Conservation (phyloP, 345 rosid species). For the Xanthoceras sorbifolium region DNA sequence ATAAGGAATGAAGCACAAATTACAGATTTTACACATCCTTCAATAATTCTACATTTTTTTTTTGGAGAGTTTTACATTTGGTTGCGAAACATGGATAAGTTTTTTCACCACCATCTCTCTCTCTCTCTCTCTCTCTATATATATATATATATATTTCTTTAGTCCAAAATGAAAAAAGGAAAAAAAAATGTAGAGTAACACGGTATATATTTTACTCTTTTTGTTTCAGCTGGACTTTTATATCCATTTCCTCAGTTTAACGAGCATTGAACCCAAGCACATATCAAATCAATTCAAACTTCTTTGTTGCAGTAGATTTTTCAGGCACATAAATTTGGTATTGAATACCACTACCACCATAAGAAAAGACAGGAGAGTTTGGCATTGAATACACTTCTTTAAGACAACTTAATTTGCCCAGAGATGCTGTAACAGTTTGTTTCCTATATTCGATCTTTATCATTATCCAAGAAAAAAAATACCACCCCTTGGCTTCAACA, state of each 20-base stretch:
- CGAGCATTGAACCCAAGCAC: no score
- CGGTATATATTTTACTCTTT: background rate
- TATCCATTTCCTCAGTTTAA: background rate
- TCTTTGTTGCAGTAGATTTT: slow-evolving; percentile 10
- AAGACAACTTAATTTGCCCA: background rate
- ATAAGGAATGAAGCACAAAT: slow-evolving; percentile 1
- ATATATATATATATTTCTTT: background rate
- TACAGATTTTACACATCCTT: slow-evolving; percentile 13
- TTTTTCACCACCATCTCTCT: background rate
- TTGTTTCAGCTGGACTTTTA: background rate
- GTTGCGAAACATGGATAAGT: background rate
- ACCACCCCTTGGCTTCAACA: background rate
- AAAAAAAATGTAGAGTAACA: no score
- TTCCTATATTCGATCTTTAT: background rate
- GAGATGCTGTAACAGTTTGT: background rate
- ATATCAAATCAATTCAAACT: background rate
- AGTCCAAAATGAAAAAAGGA: no score
- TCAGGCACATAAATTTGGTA: slow-evolving; percentile 18
- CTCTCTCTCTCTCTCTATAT: background rate
- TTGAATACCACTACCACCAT: slow-evolving; percentile 6
- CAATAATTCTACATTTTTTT: slow-evolving; percentile 16
- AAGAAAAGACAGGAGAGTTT: slow-evolving; percentile 1
- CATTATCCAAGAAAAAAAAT: background rate
- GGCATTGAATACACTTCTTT: slow-evolving; percentile 9
- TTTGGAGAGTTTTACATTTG: background rate